Percentiles rank a stretch among this genome's conserved stretches.
Conservation (phyloP, 1,284 basidiomycete genomes). For the Ceratorhiza oryzae-sativae region DNA sequence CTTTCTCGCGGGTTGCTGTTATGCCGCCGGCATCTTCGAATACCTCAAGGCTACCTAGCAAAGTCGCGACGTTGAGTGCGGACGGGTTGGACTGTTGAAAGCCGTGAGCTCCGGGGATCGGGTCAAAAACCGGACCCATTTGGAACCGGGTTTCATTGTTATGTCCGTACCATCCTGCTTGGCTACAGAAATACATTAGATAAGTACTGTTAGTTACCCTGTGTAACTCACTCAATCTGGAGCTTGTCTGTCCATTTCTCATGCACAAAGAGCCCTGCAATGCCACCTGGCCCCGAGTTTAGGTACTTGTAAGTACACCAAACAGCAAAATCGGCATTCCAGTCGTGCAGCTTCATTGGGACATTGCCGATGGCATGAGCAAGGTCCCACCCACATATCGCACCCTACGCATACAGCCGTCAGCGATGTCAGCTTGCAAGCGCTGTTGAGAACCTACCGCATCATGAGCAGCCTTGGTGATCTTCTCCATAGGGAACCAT, state of each 20-base stretch:
- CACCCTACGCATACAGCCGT: slow-evolving; percentile 63
- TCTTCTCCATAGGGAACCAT: slow-evolving; percentile 83
- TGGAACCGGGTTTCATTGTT: slow-evolving; percentile 85
- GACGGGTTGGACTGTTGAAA: slow-evolving; percentile 96
- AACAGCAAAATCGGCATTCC: slow-evolving; percentile 95
- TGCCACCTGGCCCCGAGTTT: slow-evolving; percentile 93
- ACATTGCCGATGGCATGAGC: slow-evolving; percentile 97
- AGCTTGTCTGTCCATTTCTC: slow-evolving; percentile 73
- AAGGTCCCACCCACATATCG: slow-evolving; percentile 93
- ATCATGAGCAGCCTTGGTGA: slow-evolving; percentile 84
- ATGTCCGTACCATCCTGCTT: slow-evolving; percentile 98
- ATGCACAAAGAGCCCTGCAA: slow-evolving; percentile 92
- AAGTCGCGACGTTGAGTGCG: slow-evolving; percentile 77
- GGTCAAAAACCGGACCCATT: slow-evolving; percentile 85
- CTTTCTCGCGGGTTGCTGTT: slow-evolving; percentile 70
- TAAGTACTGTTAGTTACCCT: neutral
- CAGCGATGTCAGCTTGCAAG: neutral
- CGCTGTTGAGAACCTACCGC: slow-evolving; percentile 58
- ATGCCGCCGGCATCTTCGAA: slow-evolving; percentile 82
- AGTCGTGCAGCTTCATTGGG: slow-evolving; percentile 86
- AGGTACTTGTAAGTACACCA: slow-evolving; percentile 99
- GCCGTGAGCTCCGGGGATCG: slow-evolving; percentile 89
- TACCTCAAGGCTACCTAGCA: slow-evolving; percentile 82
- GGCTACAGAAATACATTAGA: slow-evolving; percentile 57
- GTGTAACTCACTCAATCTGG: slow-evolving; percentile 59